A percentile compares a stretch with the other conserved stretches of the same genome.
Conservation (phyloP, 768 basidiomycete species). For the Russula dissimulans region DNA sequence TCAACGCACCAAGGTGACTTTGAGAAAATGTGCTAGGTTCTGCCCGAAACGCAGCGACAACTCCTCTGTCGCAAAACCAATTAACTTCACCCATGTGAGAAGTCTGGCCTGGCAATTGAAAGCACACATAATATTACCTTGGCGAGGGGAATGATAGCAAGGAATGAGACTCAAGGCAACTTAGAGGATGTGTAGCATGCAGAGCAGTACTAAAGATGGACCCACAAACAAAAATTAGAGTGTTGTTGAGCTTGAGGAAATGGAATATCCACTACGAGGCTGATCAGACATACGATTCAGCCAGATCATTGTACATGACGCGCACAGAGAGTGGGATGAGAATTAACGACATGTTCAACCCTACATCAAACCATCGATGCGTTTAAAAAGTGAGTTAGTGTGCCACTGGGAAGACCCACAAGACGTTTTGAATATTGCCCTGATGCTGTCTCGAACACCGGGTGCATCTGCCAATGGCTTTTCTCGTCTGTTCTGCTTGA, state of each 20-base stretch:
- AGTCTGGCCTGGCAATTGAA: background rate
- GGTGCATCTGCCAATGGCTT: conserved; percentile 37
- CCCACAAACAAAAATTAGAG: conserved; percentile 67
- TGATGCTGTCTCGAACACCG: conserved; percentile 36
- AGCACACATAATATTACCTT: conserved; percentile 37
- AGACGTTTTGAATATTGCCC: conserved; percentile 45
- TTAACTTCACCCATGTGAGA: conserved; percentile 37
- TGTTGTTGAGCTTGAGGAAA: conserved; percentile 45
- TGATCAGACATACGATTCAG: background rate
- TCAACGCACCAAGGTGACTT: conserved; percentile 60
- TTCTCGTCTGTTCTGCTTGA: conserved; percentile 8
- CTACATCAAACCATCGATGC: conserved; percentile 28
- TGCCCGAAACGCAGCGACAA: conserved; percentile 74
- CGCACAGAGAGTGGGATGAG: conserved; percentile 65
- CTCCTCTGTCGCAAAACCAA: conserved; percentile 83
- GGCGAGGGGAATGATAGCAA: conserved; percentile 78
- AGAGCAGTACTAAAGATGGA: conserved; percentile 4
- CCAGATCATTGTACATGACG: background rate
- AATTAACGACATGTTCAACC: conserved; percentile 60
- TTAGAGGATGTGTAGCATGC: background rate
- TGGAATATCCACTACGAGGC: conserved; percentile 58
- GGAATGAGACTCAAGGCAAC: conserved; percentile 48
- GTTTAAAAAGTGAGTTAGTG: background rate
- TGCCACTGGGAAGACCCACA: conserved; percentile 34
- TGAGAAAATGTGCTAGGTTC: conserved; percentile 74